These are phyloP conservation scores for Platanus orientalis DNA, from an alignment of 164 flowering plant species.

Conservation along the genomic window DNA sequence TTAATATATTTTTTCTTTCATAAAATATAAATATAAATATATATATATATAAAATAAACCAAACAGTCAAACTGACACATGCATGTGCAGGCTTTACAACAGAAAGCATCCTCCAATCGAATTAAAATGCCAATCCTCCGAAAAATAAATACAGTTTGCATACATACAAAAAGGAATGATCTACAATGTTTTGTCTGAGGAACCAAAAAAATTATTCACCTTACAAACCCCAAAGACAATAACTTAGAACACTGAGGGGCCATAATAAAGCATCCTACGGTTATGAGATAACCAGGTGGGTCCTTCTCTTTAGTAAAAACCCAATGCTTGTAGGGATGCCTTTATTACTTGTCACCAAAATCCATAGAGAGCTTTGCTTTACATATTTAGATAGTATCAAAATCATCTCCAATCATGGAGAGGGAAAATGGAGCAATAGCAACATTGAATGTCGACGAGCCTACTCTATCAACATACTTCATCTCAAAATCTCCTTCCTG, in stretches of 20 bases:
- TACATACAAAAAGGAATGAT: too few species aligned
- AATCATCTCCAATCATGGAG: slow-evolving; percentile 61
- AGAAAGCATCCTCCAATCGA: too few species aligned
- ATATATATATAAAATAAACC: too few species aligned
- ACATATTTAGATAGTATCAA: slow-evolving; percentile 25
- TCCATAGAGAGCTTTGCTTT: neutral
- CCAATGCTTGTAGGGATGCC: neutral
- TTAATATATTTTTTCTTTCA: too few species aligned
- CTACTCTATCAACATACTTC: slow-evolving; percentile 71
- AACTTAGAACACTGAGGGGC: neutral
- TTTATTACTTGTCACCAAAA: neutral
- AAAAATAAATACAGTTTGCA: too few species aligned
- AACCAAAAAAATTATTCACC: too few species aligned
- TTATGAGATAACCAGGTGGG: neutral
- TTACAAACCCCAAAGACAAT: neutral
- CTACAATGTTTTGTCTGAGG: too few species aligned
- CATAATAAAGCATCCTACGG: neutral
- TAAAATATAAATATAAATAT: too few species aligned
- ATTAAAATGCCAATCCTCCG: too few species aligned
- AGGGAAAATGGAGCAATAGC: slow-evolving; percentile 88
- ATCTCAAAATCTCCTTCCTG: slow-evolving; percentile 97
- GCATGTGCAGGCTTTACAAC: too few species aligned
- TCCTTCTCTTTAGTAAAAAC: neutral
- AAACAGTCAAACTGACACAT: too few species aligned
- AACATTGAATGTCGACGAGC: slow-evolving; percentile 68